Evolutionary conservation across 1,284 basidiomycete species (phyloP).

Genomic region (Neolentinus lepideus): DNA sequence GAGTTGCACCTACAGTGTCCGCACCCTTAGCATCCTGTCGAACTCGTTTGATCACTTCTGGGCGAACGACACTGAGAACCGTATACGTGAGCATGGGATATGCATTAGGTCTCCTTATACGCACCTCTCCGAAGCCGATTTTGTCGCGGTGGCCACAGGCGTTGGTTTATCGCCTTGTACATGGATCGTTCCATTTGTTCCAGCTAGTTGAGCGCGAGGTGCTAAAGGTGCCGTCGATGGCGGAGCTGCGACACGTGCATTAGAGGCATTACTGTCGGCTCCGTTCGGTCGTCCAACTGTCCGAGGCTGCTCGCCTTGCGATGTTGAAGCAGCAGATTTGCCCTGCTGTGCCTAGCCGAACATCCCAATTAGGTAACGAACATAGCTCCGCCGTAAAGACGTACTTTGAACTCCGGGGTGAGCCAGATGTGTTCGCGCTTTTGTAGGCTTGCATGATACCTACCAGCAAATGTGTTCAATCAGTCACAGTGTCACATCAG

Average conservation of each 20-base stretch:
- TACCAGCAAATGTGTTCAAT: slow-evolving; percentile 16
- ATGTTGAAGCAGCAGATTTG: slow-evolving; percentile 3
- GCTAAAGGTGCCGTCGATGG: slow-evolving; percentile 41
- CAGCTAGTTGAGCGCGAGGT: slow-evolving; percentile 44
- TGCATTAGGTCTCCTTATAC: not conserved
- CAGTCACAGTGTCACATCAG: slow-evolving; percentile 3
- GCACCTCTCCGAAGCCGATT: slow-evolving; percentile 62
- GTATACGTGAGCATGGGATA: slow-evolving; percentile 4
- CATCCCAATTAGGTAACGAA: slow-evolving; percentile 24
- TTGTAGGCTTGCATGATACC: slow-evolving; percentile 66
- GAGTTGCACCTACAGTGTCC: slow-evolving; percentile 5
- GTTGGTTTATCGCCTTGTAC: slow-evolving; percentile 14
- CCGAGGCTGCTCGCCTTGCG: slow-evolving; percentile 32
- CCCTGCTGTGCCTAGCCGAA: slow-evolving; percentile 24
- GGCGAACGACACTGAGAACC: slow-evolving; percentile 53
- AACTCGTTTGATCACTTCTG: slow-evolving; percentile 69
- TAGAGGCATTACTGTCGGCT: slow-evolving; percentile 23
- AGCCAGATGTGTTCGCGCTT: slow-evolving; percentile 60
- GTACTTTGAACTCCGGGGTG: slow-evolving; percentile 18
- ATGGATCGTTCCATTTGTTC: slow-evolving; percentile 15
- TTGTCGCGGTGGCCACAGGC: slow-evolving; percentile 32
- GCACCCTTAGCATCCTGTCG: slow-evolving; percentile 36
- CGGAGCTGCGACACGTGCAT: slow-evolving; percentile 25
- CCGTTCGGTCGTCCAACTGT: slow-evolving; percentile 27
- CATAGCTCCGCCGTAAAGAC: not conserved